Evolutionary conservation across 1,284 basidiomycete species (phyloP), one percentile per base, ranked within the genome.

Genomic region (Sporisorium reilianum): DNA sequence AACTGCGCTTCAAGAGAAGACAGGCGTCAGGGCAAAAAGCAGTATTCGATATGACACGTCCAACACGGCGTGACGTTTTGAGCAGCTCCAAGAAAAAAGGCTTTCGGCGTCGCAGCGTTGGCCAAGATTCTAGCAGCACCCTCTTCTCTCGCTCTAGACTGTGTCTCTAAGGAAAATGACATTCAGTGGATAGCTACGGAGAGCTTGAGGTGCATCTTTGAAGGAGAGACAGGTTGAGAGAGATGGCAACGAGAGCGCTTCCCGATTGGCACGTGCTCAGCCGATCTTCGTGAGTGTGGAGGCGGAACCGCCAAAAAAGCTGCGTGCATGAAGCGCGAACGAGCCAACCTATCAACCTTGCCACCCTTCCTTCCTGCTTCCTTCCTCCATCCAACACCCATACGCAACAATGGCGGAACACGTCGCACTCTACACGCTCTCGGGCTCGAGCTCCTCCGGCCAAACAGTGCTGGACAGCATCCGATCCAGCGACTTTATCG

Each of bases 401-500:
- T 1, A 18, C 23, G 23, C 25, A 54, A 30, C 32, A 9, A 75
- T 75, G 72, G 8, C 53, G 12, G 66, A 75, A 48, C 40, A 75
- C 60, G 57, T 77, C 16, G 70, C 75, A n/a, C 64, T 77, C n/a
- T 77, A 77, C 64, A 41, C 64, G 23, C 67, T 74, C 28, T 49
- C 63, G 2, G 58, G 49, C 32, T 70, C 66, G 16, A 25, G 28
- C 26, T n/a, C 55, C 14, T 32, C 49, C 12, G 64, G 63, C 30
- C 48, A 60, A n/a, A 32, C 45, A 5, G 57, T 80, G 12, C 63
- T 79, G 10, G 50, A 55, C 22, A 55, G 70, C 32, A 78, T 81
- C 52, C 68, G 75, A n/a, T 55, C 70, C 1, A 72, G 72, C 26
- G 77, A 76, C 53, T 79, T 68, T 44, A 75, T 81, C 53, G 64